Percentiles rank a stretch among this genome's conserved stretches.
Conservation (phyloP, 345 rosid species). For the Nephelium lappaceum region DNA sequence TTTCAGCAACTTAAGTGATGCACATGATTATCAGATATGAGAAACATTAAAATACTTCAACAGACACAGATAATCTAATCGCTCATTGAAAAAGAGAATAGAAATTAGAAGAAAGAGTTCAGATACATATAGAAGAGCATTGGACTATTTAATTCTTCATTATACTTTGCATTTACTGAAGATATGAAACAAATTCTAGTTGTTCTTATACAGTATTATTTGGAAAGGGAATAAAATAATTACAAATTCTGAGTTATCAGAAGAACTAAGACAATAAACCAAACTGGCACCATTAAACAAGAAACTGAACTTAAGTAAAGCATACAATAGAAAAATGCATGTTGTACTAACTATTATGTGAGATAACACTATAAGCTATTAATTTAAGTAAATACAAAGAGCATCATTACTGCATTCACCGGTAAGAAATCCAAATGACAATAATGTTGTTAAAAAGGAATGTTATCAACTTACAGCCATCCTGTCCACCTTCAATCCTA, state of each 20-base stretch:
- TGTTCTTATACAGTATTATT: not conserved
- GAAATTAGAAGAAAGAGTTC: not conserved
- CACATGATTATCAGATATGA: not conserved
- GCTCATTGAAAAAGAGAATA: not conserved
- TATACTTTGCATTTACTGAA: not conserved
- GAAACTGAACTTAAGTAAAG: not conserved
- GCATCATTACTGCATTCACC: not conserved
- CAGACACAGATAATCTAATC: not conserved
- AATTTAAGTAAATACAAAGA: not conserved
- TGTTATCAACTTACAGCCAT: not conserved
- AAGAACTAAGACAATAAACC: slow-evolving; percentile 2
- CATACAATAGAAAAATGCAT: not conserved
- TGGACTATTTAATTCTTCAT: not conserved
- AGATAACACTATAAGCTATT: not conserved
- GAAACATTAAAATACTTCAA: not conserved
- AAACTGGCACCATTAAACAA: not conserved
- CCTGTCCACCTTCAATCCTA: not conserved
- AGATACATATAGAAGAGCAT: not conserved
- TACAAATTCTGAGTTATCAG: not conserved
- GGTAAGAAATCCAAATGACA: slow-evolving; percentile 4
- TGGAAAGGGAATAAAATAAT: not conserved
- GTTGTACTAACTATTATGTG: not conserved
- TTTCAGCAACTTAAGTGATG: not conserved
- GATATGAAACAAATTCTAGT: not conserved
- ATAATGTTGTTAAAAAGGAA: not conserved